phyloP scores from a whole-genome alignment of 352 stramenopile genomes.

The Aphanomyces astaci region DNA sequence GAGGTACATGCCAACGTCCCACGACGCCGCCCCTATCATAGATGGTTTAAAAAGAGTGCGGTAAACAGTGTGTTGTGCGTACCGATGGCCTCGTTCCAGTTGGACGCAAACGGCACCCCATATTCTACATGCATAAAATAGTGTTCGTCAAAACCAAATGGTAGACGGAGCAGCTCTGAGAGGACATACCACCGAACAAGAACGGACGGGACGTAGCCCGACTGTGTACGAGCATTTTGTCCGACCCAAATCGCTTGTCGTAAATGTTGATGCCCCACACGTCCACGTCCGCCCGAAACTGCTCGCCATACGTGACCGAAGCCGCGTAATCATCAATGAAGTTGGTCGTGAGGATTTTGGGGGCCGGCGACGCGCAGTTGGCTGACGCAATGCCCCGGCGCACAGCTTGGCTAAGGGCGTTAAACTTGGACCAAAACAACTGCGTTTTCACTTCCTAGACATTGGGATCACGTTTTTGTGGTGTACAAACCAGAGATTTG shows the following conservation, averaged over 20 bases:
- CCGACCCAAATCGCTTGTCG: conserved; percentile 28
- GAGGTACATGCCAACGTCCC: neutral
- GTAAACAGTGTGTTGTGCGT: neutral
- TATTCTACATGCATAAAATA: no score
- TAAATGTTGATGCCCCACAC: conserved; percentile 70
- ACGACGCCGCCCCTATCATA: neutral
- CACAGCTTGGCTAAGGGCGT: conserved; percentile 38
- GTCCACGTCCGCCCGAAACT: conserved; percentile 46
- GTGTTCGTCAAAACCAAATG: no score
- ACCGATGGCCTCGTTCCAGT: conserved; percentile 32
- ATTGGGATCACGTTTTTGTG: neutral
- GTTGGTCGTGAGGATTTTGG: conserved; percentile 74
- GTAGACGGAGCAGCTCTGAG: no score
- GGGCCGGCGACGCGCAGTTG: conserved; percentile 25
- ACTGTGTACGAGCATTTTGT: neutral
- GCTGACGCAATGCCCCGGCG: conserved; percentile 41
- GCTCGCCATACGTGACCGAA: conserved; percentile 40
- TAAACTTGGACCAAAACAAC: conserved; percentile 60
- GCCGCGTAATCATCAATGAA: conserved; percentile 55
- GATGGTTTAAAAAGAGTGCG: neutral
- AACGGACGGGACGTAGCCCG: neutral
- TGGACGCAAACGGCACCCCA: conserved; percentile 46
- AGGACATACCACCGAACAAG: neutral
- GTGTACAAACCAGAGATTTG: no score
- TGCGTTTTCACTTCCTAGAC: neutral